phyloP scores from a whole-genome alignment of 2,329 filamentous ascomycete genomes.

The Thielaviopsis musarum region DNA sequence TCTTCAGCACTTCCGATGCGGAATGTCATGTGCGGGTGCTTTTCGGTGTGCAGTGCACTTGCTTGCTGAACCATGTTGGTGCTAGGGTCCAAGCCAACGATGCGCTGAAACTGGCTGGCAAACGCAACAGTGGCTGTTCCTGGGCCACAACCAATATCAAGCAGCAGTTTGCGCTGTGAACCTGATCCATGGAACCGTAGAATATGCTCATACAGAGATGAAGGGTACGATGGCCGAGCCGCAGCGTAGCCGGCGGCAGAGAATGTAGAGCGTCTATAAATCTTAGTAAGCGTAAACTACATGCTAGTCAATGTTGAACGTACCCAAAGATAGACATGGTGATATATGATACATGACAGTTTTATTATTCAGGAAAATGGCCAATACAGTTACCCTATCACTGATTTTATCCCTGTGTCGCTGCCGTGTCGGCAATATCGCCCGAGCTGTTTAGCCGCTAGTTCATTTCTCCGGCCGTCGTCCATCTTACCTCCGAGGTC shows the following conservation, averaged over 20 bases:
- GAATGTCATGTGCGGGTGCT: constrained; percentile 22
- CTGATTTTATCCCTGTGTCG: not conserved
- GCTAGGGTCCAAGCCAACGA: constrained; percentile 40
- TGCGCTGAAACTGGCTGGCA: constrained; percentile 31
- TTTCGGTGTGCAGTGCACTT: constrained; percentile 16
- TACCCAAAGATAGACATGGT: constrained; percentile 17
- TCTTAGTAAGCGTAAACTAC: not conserved
- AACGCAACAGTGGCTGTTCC: constrained; percentile 39
- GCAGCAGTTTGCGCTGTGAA: constrained; percentile 15
- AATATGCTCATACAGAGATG: constrained; percentile 34
- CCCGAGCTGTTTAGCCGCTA: not conserved
- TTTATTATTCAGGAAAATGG: not conserved
- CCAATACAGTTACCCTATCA: not conserved
- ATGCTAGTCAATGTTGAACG: constrained; percentile 4
- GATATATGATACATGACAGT: not conserved
- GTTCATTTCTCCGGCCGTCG: not conserved
- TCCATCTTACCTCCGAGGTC: not conserved
- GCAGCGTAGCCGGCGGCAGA: constrained; percentile 40
- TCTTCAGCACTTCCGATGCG: constrained; percentile 35
- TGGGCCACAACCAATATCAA: constrained; percentile 50
- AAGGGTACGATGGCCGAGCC: constrained; percentile 42
- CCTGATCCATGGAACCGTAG: constrained; percentile 32
- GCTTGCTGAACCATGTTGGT: constrained; percentile 39
- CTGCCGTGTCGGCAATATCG: not conserved
- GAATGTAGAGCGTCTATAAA: constrained; percentile 35